A percentile compares a stretch with the other conserved stretches of the same genome.
Conservation (phyloP, 2,329 filamentous ascomycete genomes). For the Fusarium sulawesiense region DNA sequence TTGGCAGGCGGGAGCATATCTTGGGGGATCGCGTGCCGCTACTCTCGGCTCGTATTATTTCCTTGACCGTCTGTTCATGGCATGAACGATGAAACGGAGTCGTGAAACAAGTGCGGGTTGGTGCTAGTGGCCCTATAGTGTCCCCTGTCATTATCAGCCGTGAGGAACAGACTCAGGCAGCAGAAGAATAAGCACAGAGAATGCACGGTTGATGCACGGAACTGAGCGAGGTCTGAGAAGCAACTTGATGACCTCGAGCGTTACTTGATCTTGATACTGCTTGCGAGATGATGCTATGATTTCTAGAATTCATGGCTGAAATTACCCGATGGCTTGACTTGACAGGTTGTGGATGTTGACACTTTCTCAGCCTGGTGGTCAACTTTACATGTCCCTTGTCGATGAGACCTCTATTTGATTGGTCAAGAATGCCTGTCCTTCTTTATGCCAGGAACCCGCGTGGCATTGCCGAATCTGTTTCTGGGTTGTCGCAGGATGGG, state of each 20-base stretch:
- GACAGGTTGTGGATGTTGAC: conserved; percentile 2
- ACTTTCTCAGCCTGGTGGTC: conserved; percentile 5
- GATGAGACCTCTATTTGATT: conserved; percentile 6
- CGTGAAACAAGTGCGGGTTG: conserved; percentile 30
- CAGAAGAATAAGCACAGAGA: background rate
- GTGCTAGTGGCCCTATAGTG: conserved; percentile 22
- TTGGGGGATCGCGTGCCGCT: conserved; percentile 17
- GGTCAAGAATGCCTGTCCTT: conserved; percentile 3
- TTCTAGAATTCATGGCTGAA: conserved; percentile 4
- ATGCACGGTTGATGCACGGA: conserved; percentile 11
- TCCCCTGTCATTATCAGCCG: conserved; percentile 18
- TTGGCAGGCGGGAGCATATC: background rate
- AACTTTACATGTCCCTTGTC: conserved; percentile 4
- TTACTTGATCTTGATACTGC: background rate
- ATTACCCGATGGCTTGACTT: conserved; percentile 5
- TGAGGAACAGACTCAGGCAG: background rate
- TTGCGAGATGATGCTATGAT: conserved; percentile 10
- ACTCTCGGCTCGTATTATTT: conserved; percentile 21
- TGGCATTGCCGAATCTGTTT: conserved; percentile 29
- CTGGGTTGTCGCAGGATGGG: conserved; percentile 32
- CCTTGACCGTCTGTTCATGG: conserved; percentile 30
- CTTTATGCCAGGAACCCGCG: conserved; percentile 37
- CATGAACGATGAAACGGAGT: conserved; percentile 39
- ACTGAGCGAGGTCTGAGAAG: background rate
- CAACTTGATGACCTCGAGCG: background rate